Evolutionary conservation across 352 stramenopile species (phyloP).

Genomic region (Pythium coloratum): DNA sequence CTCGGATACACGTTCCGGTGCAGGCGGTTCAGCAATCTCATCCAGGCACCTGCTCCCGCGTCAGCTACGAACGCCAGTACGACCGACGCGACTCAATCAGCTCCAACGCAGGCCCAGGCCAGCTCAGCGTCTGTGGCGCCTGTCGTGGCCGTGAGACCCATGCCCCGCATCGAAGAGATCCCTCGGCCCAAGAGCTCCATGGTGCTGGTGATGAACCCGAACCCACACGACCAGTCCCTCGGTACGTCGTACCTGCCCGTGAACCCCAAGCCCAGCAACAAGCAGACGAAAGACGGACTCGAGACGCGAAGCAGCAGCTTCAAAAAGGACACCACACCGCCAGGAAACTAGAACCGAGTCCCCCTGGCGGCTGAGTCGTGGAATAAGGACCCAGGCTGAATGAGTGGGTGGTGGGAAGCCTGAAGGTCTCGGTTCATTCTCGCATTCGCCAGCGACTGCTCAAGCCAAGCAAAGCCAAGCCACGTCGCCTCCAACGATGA

Average conservation of each 20-base stretch:
- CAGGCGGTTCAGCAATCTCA: slow-evolving; percentile 51
- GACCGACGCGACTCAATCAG: not conserved
- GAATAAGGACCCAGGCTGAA: no score
- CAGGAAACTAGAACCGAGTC: not conserved
- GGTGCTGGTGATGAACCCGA: slow-evolving; percentile 29
- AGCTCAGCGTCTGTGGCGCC: slow-evolving; percentile 24
- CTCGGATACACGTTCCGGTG: slow-evolving; percentile 65
- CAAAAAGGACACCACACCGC: slow-evolving; percentile 9
- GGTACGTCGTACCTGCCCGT: slow-evolving; percentile 29
- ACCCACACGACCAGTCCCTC: slow-evolving; percentile 29
- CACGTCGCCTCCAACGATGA: no score
- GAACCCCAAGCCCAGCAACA: slow-evolving; percentile 19
- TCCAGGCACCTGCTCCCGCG: slow-evolving; percentile 27
- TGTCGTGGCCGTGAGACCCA: not conserved
- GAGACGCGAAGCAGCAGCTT: not conserved
- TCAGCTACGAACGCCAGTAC: not conserved
- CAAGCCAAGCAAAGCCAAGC: no score
- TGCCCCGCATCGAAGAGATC: slow-evolving; percentile 11
- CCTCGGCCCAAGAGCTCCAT: slow-evolving; percentile 21
- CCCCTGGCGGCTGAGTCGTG: no score
- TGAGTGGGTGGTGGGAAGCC: no score
- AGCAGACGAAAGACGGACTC: not conserved
- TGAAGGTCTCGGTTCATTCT: no score
- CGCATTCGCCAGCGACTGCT: no score
- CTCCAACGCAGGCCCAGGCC: slow-evolving; percentile 1